Conservation (phyloP, 345 rosid species). For the Garcia nutans region DNA sequence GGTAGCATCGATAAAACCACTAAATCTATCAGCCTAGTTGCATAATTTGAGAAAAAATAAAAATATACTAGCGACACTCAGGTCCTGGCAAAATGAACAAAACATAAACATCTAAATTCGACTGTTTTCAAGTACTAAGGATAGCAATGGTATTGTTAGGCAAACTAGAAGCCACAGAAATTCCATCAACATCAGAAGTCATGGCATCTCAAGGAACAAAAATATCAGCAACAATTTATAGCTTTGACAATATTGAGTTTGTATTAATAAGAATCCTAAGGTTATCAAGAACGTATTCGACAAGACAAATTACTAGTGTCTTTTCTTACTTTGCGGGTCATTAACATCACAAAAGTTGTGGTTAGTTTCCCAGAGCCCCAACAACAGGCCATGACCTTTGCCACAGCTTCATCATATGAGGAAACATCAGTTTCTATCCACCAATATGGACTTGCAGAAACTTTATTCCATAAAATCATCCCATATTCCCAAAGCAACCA, state of each 20-base stretch:
- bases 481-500: constrained; percentile 86
- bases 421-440: constrained; percentile 74
- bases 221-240: too few species aligned
- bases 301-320: constrained; percentile 76
- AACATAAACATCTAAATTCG: background rate
- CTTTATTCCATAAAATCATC: constrained; percentile 78
- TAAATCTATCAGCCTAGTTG: background rate
- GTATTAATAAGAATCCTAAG: background rate
- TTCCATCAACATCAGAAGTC: background rate
- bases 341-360: constrained; percentile 84
- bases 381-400: constrained; percentile 98
- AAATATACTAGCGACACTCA: background rate
- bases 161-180: too few species aligned
- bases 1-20: background rate
- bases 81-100: background rate
- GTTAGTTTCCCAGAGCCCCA: constrained; percentile 99
- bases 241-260: background rate
- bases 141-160: background rate
- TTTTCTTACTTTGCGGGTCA: constrained; percentile 89
- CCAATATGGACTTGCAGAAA: constrained; percentile 84
- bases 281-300: background rate
- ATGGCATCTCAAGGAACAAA: too few species aligned
- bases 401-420: constrained; percentile 89
- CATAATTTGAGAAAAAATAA: background rate
- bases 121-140: background rate